phyloP scores from a whole-genome alignment of 2,329 filamentous ascomycete species.

The Tolypocladium sp. region DNA sequence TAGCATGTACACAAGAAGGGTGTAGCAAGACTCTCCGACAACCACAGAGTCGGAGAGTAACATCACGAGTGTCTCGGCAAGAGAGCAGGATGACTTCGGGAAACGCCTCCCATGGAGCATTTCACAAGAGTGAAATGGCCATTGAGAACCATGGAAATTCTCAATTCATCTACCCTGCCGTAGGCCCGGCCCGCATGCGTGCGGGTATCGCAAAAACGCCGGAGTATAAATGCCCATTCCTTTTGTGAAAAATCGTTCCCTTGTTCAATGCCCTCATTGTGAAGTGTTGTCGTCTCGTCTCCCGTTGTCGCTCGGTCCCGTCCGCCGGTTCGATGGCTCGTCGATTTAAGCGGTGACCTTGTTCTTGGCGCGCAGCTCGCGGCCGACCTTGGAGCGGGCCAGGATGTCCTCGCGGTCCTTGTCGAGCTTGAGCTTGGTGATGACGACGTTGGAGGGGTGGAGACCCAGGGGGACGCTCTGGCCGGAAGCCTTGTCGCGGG shows the following conservation, averaged over 20 bases:
- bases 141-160: slow-evolving; percentile 47
- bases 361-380: slow-evolving; percentile 66
- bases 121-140: slow-evolving; percentile 67
- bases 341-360: slow-evolving; percentile 49
- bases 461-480: slow-evolving; percentile 92
- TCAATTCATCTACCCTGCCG: slow-evolving; percentile 33
- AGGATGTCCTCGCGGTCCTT: slow-evolving; percentile 88
- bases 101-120: slow-evolving; percentile 68
- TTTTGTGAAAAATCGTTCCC: slow-evolving; percentile 12
- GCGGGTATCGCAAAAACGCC: slow-evolving; percentile 25
- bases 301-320: slow-evolving; percentile 6
- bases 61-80: slow-evolving; percentile 5
- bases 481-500: slow-evolving; percentile 94
- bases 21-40: neutral
- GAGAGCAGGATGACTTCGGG: slow-evolving; percentile 46
- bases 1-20: neutral
- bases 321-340: slow-evolving; percentile 1
- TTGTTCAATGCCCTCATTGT: slow-evolving; percentile 8
- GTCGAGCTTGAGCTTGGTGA: slow-evolving; percentile 98
- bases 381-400: slow-evolving; percentile 73
- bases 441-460: slow-evolving; percentile 92
- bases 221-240: slow-evolving; percentile 28
- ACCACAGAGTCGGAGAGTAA: slow-evolving; percentile 1
- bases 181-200: slow-evolving; percentile 19
- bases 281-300: slow-evolving; percentile 9